These are phyloP conservation scores for Aspergillus pseudoterreus DNA, from an alignment of 2,329 filamentous ascomycete species.

Conservation along the genomic window DNA sequence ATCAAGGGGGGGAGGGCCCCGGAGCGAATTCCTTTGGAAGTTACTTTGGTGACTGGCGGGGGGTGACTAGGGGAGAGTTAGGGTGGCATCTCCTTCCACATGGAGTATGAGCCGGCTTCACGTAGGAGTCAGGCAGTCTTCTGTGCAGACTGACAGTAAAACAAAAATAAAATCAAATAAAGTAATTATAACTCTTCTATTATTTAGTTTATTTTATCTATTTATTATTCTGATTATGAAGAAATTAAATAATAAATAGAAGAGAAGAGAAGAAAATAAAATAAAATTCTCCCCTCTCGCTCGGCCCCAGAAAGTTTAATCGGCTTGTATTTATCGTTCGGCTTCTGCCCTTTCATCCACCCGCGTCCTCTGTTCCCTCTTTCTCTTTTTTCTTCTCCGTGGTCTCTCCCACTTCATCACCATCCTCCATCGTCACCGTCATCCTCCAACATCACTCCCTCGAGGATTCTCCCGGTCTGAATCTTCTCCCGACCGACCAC, in stretches of 20 bases:
- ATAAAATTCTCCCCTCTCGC: conserved; percentile 7
- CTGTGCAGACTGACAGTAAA: too few relatives aligned
- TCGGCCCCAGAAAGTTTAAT: conserved; percentile 17
- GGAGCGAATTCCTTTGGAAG: too few relatives aligned
- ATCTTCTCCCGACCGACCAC: not conserved
- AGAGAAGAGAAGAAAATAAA: not conserved
- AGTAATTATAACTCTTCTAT: too few relatives aligned
- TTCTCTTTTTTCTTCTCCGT: not conserved
- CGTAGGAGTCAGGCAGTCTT: too few relatives aligned
- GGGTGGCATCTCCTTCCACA: not conserved
- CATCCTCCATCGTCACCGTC: not conserved
- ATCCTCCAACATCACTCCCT: not conserved
- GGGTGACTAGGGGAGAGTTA: too few relatives aligned
- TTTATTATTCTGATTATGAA: not conserved
- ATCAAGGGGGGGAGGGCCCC: too few relatives aligned
- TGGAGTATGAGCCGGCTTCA: not conserved
- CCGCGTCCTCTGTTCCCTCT: not conserved
- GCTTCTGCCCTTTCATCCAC: conserved; percentile 1
- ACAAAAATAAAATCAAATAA: too few relatives aligned
- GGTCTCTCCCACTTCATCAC: not conserved
- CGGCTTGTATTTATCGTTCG: conserved; percentile 18
- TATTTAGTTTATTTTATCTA: not conserved
- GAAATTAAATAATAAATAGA: conserved; percentile 1
- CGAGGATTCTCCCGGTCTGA: not conserved
- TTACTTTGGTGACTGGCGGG: not conserved